phyloP scores from a whole-genome alignment of 805 yeast genomes.

The Nakazawaea wickerhamii region DNA sequence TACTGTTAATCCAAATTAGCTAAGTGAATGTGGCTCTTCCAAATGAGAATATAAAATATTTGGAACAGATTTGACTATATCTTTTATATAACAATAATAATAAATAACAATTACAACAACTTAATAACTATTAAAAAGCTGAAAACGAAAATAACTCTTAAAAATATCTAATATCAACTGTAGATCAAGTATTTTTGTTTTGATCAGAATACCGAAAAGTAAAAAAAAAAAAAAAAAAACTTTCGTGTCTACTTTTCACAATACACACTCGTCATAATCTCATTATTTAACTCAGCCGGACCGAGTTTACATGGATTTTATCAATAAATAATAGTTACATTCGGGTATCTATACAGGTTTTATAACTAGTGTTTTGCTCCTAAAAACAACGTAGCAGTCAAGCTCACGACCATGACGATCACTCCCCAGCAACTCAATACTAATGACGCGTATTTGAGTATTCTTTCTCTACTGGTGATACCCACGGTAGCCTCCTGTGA shows the following conservation, averaged over 20 bases:
- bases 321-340: not conserved
- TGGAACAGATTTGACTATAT: too few relatives aligned
- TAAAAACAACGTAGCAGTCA: constrained; percentile 30
- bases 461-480: constrained; percentile 18
- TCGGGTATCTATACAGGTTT: constrained; percentile 19
- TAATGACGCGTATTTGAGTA: constrained; percentile 45
- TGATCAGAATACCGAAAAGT: too few relatives aligned
- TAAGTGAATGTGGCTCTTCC: not conserved
- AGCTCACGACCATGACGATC: constrained; percentile 63
- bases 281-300: not conserved
- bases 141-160: too few relatives aligned
- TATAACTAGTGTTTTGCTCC: too few relatives aligned
- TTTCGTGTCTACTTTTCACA: not conserved
- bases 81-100: too few relatives aligned
- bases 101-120: too few relatives aligned
- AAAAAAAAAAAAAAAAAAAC: too few relatives aligned
- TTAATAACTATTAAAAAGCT: too few relatives aligned
- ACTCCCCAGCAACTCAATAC: constrained; percentile 64
- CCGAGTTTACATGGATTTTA: too few relatives aligned
- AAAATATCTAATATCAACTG: too few relatives aligned
- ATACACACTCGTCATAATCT: too few relatives aligned
- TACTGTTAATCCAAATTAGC: not conserved
- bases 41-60: too few relatives aligned
- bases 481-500: constrained; percentile 24
- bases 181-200: not conserved